Conservation (phyloP, 768 basidiomycete species). For the Trametes maxima region DNA sequence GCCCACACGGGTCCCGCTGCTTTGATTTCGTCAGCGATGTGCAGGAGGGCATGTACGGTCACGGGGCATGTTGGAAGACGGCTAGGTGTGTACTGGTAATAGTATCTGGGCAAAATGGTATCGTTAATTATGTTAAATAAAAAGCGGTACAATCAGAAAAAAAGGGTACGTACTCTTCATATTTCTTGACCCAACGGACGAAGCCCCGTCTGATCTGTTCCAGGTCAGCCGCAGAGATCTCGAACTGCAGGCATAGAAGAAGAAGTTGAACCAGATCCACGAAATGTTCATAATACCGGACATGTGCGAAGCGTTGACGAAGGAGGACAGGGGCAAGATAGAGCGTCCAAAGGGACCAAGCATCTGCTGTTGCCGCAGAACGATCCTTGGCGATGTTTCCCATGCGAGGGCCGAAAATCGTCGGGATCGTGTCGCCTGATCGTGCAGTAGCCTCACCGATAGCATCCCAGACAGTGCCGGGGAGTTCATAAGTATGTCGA, state of each 20-base stretch:
- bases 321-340: constrained; percentile 31
- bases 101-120: too few relatives aligned
- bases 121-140: too few relatives aligned
- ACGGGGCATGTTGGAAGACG: too few relatives aligned
- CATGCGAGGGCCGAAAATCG: constrained; percentile 19
- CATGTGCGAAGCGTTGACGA: constrained; percentile 18
- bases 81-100: too few relatives aligned
- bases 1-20: too few relatives aligned
- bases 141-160: background rate
- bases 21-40: too few relatives aligned
- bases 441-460: too few relatives aligned
- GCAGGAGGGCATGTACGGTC: too few relatives aligned
- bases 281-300: constrained; percentile 46
- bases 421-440: constrained; percentile 24
- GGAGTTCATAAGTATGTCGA: constrained; percentile 7
- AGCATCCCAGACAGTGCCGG: constrained; percentile 31
- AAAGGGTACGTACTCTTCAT: constrained; percentile 37
- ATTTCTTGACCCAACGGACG: constrained; percentile 39
- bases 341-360: constrained; percentile 29
- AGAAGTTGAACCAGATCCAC: constrained; percentile 42
- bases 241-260: constrained; percentile 40
- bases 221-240: constrained; percentile 33
- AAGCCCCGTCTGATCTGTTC: constrained; percentile 34
- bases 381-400: constrained; percentile 22
- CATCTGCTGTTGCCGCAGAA: constrained; percentile 28